phyloP scores from a whole-genome alignment of 768 basidiomycete genomes.

The Psilocybe cyanescens region DNA sequence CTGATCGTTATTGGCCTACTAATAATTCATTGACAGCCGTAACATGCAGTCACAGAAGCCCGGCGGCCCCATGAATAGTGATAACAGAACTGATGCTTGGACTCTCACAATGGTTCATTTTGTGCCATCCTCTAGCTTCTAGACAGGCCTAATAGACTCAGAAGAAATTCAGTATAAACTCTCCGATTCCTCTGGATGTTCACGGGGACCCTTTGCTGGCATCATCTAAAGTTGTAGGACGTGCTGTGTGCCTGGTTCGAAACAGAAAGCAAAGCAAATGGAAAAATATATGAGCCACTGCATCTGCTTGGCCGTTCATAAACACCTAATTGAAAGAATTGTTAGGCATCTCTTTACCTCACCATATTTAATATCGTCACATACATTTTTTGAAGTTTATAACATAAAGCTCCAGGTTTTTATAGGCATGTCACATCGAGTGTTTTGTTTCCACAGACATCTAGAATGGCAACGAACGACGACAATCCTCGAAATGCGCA shows the following conservation, averaged over 20 bases:
- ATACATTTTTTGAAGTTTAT: too few species aligned
- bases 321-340: too few species aligned
- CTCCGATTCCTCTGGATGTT: neutral
- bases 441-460: neutral
- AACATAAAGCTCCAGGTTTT: neutral
- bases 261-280: neutral
- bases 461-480: neutral
- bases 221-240: neutral
- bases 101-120: conserved; percentile 2
- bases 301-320: too few species aligned
- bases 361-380: too few species aligned
- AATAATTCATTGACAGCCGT: neutral
- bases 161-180: neutral
- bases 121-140: neutral
- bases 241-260: neutral
- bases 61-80: neutral
- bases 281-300: neutral
- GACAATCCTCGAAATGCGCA: neutral
- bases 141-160: neutral
- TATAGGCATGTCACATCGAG: neutral
- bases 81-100: neutral
- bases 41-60: neutral
- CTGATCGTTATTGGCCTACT: neutral
- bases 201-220: neutral
- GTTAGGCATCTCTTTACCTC: too few species aligned